Evolutionary conservation across 2,329 filamentous ascomycete species (phyloP), one percentile per base, ranked within the genome.

Genomic region (Cryphonectria carpinicola): DNA sequence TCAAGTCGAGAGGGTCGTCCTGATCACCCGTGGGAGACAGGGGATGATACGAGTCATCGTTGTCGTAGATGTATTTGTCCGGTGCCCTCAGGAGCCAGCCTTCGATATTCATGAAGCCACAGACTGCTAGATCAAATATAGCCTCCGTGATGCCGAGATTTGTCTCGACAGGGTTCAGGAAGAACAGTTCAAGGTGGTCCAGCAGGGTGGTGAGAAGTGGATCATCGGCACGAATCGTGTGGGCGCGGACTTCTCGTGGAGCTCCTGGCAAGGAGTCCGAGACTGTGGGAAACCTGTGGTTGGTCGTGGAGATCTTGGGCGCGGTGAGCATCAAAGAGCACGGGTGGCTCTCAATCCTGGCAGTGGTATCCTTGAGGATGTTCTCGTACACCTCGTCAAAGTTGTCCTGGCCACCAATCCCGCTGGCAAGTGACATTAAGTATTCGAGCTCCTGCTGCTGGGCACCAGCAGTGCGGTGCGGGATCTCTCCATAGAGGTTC

Each of bases 71-170:
- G 76, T 90, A 92, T 71, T 84, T 85, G n/a, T 82, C 84, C 4
- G 93, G 92, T 67, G 91, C 89, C 22, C 93, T 90, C 7, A 95
- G 84, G 41, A 98, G 83, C 95, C 96, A 99, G n/a, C 93, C 92
- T 77, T 98, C 94, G 17, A 98, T 86, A 28, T 90, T 89, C 77
- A 97, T 91, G 73, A 93, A 92, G 7, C 94, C 92, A 75, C 96
- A 98, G 0, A 93, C 90, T 14, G 93, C 93, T 56, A 99, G 84
- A 74, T 93, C 92, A 39, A 97, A 88, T 60, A 98, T 85, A 0
- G 92, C 88, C 76, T 97, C 93, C 0, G 95, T 98, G 1, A 98
- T 85, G 0, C 92, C 92, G 4, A 99, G 83, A 75, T 99, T 99
- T 3, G 93, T 95, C 75, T 98, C 94, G 3, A 98, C 90, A 3